Percentiles rank a stretch among this genome's conserved stretches.
Conservation (phyloP, 768 basidiomycete species). For the Sarcomyxa edulis region DNA sequence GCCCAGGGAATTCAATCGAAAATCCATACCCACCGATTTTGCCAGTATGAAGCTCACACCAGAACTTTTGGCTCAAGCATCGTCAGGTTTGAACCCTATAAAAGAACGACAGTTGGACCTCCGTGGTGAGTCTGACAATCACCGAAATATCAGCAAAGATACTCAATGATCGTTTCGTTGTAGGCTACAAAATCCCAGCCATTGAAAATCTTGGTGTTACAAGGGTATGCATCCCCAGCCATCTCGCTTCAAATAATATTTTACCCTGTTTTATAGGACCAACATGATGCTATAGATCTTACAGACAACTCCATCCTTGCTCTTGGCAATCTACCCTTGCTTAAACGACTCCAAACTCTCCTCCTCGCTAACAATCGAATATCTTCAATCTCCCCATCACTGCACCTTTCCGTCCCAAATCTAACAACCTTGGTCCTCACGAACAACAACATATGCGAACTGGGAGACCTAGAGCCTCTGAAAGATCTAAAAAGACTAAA, state of each 20-base stretch:
- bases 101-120: slow-evolving; percentile 92
- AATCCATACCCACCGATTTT: too few species aligned
- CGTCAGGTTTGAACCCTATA: slow-evolving; percentile 73
- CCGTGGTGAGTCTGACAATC: slow-evolving; percentile 63
- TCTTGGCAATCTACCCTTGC: slow-evolving; percentile 81
- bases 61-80: slow-evolving; percentile 81
- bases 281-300: slow-evolving; percentile 90
- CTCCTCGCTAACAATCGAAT: slow-evolving; percentile 90
- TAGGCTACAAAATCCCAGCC: slow-evolving; percentile 90
- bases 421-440: slow-evolving; percentile 79
- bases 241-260: slow-evolving; percentile 13
- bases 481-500: slow-evolving; percentile 71
- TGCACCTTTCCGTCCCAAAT: slow-evolving; percentile 81
- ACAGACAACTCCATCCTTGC: slow-evolving; percentile 85
- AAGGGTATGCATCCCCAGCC: slow-evolving; percentile 43
- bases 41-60: slow-evolving; percentile 87
- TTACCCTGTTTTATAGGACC: slow-evolving; percentile 50
- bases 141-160: slow-evolving; percentile 9
- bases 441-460: slow-evolving; percentile 73
- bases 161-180: slow-evolving; percentile 18
- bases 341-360: slow-evolving; percentile 79
- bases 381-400: slow-evolving; percentile 73
- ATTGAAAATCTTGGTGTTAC: slow-evolving; percentile 97
- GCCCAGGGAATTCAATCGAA: too few species aligned
- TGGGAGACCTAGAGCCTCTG: slow-evolving; percentile 82